Percentiles rank a stretch among this genome's conserved stretches.
These are phyloP conservation scores for Talaromyces rugulosus DNA, from an alignment of 2,329 filamentous ascomycete genomes.

Conservation along the genomic window DNA sequence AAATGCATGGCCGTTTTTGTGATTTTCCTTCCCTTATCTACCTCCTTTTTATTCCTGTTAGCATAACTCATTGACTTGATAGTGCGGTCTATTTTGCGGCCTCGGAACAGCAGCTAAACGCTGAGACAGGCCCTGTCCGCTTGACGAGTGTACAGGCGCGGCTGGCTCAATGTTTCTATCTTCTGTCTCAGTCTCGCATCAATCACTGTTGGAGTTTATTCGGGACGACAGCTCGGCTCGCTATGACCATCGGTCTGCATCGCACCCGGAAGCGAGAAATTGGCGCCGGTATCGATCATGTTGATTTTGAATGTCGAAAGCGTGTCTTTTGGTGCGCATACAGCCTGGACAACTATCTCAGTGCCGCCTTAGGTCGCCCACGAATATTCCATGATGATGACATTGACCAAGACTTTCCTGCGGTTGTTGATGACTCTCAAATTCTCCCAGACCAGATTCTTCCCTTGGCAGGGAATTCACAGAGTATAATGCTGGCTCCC, in stretches of 20 bases:
- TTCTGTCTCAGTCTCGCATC: constrained; percentile 29
- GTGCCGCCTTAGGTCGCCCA: constrained; percentile 54
- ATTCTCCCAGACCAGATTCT: constrained; percentile 15
- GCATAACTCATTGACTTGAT: constrained; percentile 12
- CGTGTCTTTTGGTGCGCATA: constrained; percentile 58
- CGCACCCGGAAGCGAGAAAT: constrained; percentile 15
- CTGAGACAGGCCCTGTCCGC: constrained; percentile 29
- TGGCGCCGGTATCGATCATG: constrained; percentile 8
- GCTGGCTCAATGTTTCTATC: constrained; percentile 33
- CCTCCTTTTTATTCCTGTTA: not conserved
- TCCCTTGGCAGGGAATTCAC: constrained; percentile 23
- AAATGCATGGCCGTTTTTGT: no score
- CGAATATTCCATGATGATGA: constrained; percentile 57
- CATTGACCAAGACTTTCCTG: constrained; percentile 46
- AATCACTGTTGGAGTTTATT: constrained; percentile 35
- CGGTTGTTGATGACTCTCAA: constrained; percentile 17
- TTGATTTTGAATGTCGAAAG: constrained; percentile 41
- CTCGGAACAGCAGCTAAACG: constrained; percentile 27
- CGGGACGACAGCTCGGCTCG: constrained; percentile 28
- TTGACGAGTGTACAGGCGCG: constrained; percentile 38
- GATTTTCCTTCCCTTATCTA: no score
- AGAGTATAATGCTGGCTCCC: constrained; percentile 43
- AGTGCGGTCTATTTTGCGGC: constrained; percentile 19
- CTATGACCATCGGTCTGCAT: constrained; percentile 30
- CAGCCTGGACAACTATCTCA: constrained; percentile 55